Percentiles rank a stretch among this genome's conserved stretches.
These are phyloP conservation scores for Teratosphaeriaceae sp. DNA, from an alignment of 2,329 filamentous ascomycete genomes.

Conservation along the genomic window DNA sequence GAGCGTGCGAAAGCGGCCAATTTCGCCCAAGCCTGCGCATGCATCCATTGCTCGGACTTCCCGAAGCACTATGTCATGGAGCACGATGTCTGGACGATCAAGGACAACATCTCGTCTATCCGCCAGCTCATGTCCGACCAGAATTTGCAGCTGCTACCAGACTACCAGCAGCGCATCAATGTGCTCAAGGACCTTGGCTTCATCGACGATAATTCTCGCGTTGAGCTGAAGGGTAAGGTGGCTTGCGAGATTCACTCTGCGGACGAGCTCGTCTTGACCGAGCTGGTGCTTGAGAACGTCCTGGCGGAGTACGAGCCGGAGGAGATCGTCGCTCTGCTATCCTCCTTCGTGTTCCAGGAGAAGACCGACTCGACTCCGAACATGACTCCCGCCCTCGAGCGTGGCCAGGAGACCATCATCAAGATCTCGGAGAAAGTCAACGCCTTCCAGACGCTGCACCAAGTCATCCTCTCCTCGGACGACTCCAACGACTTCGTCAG, in stretches of 20 bases:
- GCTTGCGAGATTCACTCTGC: conserved; percentile 97
- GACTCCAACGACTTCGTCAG: conserved; percentile 90
- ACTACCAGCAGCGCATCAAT: conserved; percentile 95
- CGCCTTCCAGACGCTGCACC: conserved; percentile 76
- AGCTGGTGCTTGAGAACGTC: conserved; percentile 93
- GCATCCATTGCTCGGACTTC: conserved; percentile 68
- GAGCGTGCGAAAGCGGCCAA: conserved; percentile 59
- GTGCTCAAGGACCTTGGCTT: conserved; percentile 91
- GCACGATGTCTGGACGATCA: conserved; percentile 93
- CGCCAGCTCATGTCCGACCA: conserved; percentile 90
- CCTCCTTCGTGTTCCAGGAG: conserved; percentile 96
- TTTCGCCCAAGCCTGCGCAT: conserved; percentile 56
- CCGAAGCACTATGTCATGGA: conserved; percentile 93
- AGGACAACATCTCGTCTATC: conserved; percentile 83
- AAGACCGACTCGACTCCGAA: conserved; percentile 76
- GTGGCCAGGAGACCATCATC: conserved; percentile 78
- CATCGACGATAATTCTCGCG: conserved; percentile 91
- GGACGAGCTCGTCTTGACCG: conserved; percentile 86
- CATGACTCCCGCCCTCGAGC: conserved; percentile 73
- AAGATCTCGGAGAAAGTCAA: conserved; percentile 91
- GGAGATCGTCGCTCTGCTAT: conserved; percentile 76
- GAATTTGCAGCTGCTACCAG: conserved; percentile 88
- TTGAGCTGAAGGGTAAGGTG: conserved; percentile 93
- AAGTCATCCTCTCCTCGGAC: conserved; percentile 85
- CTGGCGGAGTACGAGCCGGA: conserved; percentile 94